phyloP scores from a whole-genome alignment of 2,329 filamentous ascomycete species.

The Nemania abortiva region DNA sequence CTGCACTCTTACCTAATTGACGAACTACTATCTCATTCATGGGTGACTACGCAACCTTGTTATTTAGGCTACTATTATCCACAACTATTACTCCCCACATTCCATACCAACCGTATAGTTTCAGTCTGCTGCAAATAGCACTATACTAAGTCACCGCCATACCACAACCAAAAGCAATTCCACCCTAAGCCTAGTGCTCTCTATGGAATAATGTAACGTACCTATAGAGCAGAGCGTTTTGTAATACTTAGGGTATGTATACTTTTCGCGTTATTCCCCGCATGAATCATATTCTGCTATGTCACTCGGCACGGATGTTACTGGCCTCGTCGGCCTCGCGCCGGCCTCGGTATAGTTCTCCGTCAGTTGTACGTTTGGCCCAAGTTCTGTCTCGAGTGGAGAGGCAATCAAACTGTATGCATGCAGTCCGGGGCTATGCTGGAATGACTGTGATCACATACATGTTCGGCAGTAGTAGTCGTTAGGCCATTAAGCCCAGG shows the following conservation, averaged over 20 bases:
- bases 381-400: neutral
- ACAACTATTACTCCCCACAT: no score
- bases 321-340: constrained; percentile 17
- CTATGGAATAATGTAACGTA: neutral
- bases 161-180: neutral
- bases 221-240: neutral
- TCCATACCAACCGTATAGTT: neutral
- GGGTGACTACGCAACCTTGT: neutral
- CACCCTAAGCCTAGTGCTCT: neutral
- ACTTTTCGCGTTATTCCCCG: neutral
- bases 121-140: neutral
- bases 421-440: constrained; percentile 12
- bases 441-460: constrained; percentile 10
- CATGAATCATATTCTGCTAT: neutral
- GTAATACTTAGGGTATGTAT: constrained; percentile 14
- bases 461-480: constrained; percentile 1
- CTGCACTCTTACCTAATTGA: neutral
- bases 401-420: constrained; percentile 15
- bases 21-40: neutral
- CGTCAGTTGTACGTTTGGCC: constrained; percentile 28
- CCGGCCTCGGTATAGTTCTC: constrained; percentile 10
- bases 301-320: neutral
- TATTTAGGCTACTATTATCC: neutral
- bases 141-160: neutral
- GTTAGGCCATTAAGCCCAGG: constrained; percentile 16